Base-by-base conservation (phyloP, 306 rosid species). In the Quercus ilex region DNA sequence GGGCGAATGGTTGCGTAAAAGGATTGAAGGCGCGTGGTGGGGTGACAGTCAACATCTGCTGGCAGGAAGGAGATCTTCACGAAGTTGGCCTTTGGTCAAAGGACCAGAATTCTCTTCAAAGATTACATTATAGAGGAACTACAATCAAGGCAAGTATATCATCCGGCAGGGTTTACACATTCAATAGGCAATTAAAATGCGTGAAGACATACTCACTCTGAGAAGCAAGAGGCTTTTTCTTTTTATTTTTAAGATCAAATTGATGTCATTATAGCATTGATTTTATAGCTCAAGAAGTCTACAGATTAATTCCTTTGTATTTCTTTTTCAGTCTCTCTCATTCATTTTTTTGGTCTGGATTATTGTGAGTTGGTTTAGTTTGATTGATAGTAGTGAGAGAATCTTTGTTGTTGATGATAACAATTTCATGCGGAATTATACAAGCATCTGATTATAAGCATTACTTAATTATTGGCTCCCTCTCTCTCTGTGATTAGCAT, bases 11-110 rank as follows among this genome's bases (percentile, higher is more conserved):
- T 60, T 92, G 94, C n/a, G 89, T 92, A 64, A 90, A 91, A 82
- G 97, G 96, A 82, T 84, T 92, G 78, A 92, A 88, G 85, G 93
- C 92, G 1, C 97, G 96, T 0, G 96, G 96, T 0, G 91, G 91
- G 58, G 17, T 49, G 53, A 49, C 53, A 49, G 15, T 92, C 17
- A 91, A 86, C 87, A 88, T 92, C 35, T 91, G 96, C 78, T 91
- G 96, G 97, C 87, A 82, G 73, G 96, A 88, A 84, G 96, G 96
- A 79, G 85, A 89, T 59, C 83, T 92, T 80, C 80, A 76, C 35
- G 97, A 92, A 83, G 85, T 87, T 70, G 97, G 96, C 5, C 88
- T 91, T 73, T 91, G 92, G 97, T 85, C 88, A 33, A 82, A 83
- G 83, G 78, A 78, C 74, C 88, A 83, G 57, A 86, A 80, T 63